A percentile compares a stretch with the other conserved stretches of the same genome.
Evolutionary conservation across 495 filamentous ascomycete species (phyloP).

Genomic region (Monascus purpureus): DNA sequence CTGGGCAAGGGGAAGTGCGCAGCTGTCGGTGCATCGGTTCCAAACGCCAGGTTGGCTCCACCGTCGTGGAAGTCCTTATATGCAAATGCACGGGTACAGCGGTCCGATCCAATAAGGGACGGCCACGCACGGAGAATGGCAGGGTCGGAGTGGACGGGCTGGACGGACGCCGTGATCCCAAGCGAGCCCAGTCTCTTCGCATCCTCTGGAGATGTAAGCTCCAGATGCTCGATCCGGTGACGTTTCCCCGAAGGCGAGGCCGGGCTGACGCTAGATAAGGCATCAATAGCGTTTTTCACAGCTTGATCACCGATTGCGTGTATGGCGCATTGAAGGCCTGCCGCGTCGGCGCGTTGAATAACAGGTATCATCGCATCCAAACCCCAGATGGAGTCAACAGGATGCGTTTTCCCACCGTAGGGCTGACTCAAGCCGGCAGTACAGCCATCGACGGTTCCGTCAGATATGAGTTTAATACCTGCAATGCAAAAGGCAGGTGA

Average conservation of each 20-base stretch:
- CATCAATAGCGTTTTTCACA: constrained; percentile 40
- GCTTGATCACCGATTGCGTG: constrained; percentile 53
- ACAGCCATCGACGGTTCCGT: constrained; percentile 54
- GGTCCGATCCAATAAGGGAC: constrained; percentile 33
- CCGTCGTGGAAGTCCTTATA: constrained; percentile 44
- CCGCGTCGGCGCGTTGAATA: constrained; percentile 36
- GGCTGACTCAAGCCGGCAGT: constrained; percentile 49
- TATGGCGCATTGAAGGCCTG: constrained; percentile 46
- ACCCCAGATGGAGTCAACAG: constrained; percentile 42
- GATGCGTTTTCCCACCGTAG: constrained; percentile 28
- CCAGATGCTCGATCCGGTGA: constrained; percentile 50
- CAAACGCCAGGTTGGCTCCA: constrained; percentile 40
- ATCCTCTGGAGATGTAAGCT: constrained; percentile 39
- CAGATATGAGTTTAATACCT: constrained; percentile 57
- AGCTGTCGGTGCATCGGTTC: constrained; percentile 47
- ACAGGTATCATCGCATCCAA: constrained; percentile 36
- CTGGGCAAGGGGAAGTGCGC: constrained; percentile 41
- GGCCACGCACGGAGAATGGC: constrained; percentile 48
- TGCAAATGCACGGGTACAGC: constrained; percentile 43
- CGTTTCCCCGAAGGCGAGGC: constrained; percentile 19
- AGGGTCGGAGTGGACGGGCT: constrained; percentile 50
- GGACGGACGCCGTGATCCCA: constrained; percentile 49
- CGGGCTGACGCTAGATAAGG: constrained; percentile 29
- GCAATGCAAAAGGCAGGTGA: constrained; percentile 42
- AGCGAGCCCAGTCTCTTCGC: constrained; percentile 36